These are phyloP conservation scores for Alternaria sp. DNA, from an alignment of 2,329 filamentous ascomycete species.

Conservation along the genomic window DNA sequence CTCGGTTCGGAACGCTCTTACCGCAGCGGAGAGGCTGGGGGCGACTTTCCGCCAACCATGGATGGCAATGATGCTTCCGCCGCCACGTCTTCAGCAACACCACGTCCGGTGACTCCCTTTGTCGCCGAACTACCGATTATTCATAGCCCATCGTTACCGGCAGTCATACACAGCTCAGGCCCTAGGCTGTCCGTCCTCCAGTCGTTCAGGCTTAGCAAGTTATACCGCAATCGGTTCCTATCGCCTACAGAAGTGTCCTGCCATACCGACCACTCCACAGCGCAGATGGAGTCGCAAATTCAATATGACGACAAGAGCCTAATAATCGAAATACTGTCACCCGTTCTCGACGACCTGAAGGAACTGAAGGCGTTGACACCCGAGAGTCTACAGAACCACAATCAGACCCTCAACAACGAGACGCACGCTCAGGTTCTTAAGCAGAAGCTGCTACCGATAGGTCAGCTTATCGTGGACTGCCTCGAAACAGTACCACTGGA, in stretches of 20 bases:
- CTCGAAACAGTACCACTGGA: not conserved
- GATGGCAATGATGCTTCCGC: not conserved
- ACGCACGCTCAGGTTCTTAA: conserved; percentile 21
- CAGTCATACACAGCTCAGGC: not conserved
- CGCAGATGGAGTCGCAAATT: not conserved
- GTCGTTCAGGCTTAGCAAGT: not conserved
- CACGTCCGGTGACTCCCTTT: not conserved
- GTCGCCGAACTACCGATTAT: not conserved
- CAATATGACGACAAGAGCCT: not conserved
- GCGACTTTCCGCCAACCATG: not conserved
- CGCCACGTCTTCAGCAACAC: not conserved
- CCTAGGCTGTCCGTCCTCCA: not conserved
- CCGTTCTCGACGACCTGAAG: conserved; percentile 9
- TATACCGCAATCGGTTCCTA: not conserved
- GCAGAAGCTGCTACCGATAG: conserved; percentile 22
- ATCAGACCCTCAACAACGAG: conserved; percentile 6
- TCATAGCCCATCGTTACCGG: not conserved
- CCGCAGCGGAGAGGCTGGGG: not conserved
- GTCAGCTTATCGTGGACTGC: conserved; percentile 9
- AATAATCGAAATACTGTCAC: conserved; percentile 9
- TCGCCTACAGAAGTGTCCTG: not conserved
- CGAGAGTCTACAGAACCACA: conserved; percentile 13
- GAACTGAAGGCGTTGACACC: conserved; percentile 14
- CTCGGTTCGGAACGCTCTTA: not conserved
- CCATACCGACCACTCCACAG: not conserved